A percentile compares a stretch with the other conserved stretches of the same genome.
Evolutionary conservation across 1,139 yeast genomes (phyloP).

Genomic region (Yarrowia galli): DNA sequence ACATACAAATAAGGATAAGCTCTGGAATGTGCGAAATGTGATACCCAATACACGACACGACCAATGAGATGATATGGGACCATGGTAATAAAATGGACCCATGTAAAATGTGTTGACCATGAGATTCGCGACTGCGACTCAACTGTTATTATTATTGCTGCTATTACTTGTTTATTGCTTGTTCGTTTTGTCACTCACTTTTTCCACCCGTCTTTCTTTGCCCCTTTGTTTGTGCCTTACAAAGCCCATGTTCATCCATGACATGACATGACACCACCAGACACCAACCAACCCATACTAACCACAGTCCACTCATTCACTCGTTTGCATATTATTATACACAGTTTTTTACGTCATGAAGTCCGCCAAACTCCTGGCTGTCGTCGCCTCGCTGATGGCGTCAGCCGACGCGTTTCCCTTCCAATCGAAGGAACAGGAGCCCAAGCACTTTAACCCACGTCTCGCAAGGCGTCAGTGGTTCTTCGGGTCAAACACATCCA

Average conservation of each 20-base stretch:
- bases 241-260: not conserved
- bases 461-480: constrained; percentile 32
- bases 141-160: not conserved
- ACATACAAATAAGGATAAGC: constrained; percentile 26
- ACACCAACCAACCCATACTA: not conserved
- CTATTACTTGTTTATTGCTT: not conserved
- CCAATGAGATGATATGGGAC: not conserved
- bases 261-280: not conserved
- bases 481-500: constrained; percentile 22
- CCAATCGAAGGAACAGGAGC: constrained; percentile 34
- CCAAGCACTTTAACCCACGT: constrained; percentile 37
- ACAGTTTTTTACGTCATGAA: constrained; percentile 31
- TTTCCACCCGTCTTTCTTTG: not conserved
- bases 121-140: too few relatives aligned
- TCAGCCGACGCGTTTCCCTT: constrained; percentile 36
- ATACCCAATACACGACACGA: constrained; percentile 17
- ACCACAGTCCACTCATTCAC: constrained; percentile 38
- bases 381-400: constrained; percentile 33
- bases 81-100: too few relatives aligned
- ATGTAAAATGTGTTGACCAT: constrained; percentile 5
- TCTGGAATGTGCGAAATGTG: constrained; percentile 27
- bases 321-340: constrained; percentile 35
- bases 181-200: not conserved
- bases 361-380: constrained; percentile 21
- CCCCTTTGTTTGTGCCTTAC: not conserved